Percentiles rank a stretch among this genome's conserved stretches.
These are phyloP conservation scores for Debaryomyces subglobosus DNA, from an alignment of 1,139 yeast genomes.

Conservation along the genomic window DNA sequence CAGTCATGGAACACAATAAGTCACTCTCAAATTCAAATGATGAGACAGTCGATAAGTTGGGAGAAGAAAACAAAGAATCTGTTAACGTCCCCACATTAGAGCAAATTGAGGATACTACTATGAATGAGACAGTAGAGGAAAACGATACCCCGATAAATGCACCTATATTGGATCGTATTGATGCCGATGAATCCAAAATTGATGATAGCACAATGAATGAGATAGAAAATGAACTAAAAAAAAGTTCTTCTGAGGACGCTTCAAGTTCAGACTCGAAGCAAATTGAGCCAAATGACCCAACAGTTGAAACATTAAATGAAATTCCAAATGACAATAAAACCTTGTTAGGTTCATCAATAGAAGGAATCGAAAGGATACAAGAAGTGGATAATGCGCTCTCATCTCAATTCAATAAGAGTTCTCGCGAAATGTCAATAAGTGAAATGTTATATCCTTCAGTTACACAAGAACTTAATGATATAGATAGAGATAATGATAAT, in stretches of 20 bases:
- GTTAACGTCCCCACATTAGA: background rate
- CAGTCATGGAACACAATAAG: too few relatives aligned
- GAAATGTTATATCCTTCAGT: background rate
- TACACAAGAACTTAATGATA: background rate
- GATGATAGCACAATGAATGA: background rate
- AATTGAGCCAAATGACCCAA: background rate
- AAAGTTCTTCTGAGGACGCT: too few relatives aligned
- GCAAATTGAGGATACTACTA: background rate
- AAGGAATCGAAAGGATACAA: background rate
- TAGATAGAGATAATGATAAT: background rate
- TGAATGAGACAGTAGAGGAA: background rate
- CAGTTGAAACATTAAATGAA: background rate
- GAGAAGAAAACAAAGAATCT: background rate
- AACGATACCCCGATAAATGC: background rate
- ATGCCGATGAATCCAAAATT: background rate
- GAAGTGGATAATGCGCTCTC: background rate
- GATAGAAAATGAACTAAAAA: too few relatives aligned
- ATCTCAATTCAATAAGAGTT: background rate
- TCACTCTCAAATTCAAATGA: too few relatives aligned
- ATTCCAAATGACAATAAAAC: background rate
- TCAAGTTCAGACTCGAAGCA: background rate
- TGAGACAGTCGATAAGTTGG: background rate
- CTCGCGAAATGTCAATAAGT: background rate
- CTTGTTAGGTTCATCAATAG: background rate
- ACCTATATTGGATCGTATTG: background rate